Base-by-base conservation (phyloP, 805 yeast species). In the Lipomyces lipofer region DNA sequence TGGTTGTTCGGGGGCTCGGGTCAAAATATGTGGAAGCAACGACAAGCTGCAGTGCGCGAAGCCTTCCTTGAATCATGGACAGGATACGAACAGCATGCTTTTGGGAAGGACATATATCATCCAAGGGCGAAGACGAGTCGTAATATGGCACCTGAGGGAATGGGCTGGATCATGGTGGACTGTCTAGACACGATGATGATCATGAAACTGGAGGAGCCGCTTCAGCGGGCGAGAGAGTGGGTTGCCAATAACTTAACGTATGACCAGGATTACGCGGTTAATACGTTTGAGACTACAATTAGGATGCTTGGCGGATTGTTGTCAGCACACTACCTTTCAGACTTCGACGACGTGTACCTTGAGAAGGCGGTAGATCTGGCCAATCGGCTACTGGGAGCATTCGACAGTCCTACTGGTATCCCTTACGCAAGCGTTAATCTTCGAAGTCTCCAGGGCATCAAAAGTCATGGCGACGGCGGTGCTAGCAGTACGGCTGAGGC, bases 141-240 rank as follows among this genome's bases (percentile, higher is more conserved):
- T 52, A 86, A 88, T 66, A 86, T 88, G 89, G 90, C 92, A 3
- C 81, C 83, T 3, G 47, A 76, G 49, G 97, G 97, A 1, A 70
- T 91, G 60, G 97, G 97, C 1, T 90, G 97, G 96, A 86, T 90
- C 67, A 84, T 90, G 64, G 94, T 91, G 4, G 97, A 90, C 69
- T 78, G 92, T 0, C 71, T 91, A 48, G 97, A 91, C 65, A 86
- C 97, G 0, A 70, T 91, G 75, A 77, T 82, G 73, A 56, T 90
- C 21, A 89, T 90, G 96, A 85, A 78, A 3, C 66, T 80, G 25
- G 70, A 78, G 5, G 83, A 80, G 8, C 90, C 87, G 64, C 73
- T 86, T 29, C 70, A 68, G 33, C 76, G 79, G 27, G 91, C 95
- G 4, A 78, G 81, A 56, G 67, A 79, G 4, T 91, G 96, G 96